Percentiles rank a stretch among this genome's conserved stretches.
Conservation (phyloP, 805 yeast species). For the Metschnikowia kunwiensis region DNA sequence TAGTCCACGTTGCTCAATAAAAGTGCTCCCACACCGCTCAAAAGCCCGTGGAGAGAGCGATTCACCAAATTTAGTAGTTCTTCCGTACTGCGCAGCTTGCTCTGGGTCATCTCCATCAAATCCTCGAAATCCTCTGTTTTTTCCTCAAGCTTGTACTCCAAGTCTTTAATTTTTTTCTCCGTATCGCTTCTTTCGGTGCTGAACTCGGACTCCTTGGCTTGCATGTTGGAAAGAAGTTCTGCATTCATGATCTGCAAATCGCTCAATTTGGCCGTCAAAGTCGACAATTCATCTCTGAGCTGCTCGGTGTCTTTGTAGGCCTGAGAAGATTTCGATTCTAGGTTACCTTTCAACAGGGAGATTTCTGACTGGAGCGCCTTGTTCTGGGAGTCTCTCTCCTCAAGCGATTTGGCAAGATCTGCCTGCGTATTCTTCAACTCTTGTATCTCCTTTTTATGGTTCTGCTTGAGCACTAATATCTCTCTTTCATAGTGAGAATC, state of each 20-base stretch:
- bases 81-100: conserved; percentile 24
- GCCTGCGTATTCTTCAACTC: not conserved
- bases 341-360: not conserved
- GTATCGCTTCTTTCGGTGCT: conserved; percentile 49
- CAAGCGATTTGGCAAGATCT: not conserved
- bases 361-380: not conserved
- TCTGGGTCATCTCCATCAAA: conserved; percentile 39
- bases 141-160: conserved; percentile 44
- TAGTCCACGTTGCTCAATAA: conserved; percentile 25
- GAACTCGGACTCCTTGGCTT: conserved; percentile 60
- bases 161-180: conserved; percentile 50
- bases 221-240: conserved; percentile 65
- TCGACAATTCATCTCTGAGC: conserved; percentile 2
- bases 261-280: conserved; percentile 15
- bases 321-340: not conserved
- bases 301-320: conserved; percentile 1
- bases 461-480: not conserved
- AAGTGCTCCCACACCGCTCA: conserved; percentile 25
- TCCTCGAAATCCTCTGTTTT: conserved; percentile 40
- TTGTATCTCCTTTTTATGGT: not conserved
- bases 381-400: not conserved
- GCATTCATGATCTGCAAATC: conserved; percentile 45
- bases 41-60: conserved; percentile 1
- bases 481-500: not conserved
- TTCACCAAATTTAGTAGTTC: conserved; percentile 8